phyloP scores from a whole-genome alignment of 1,284 basidiomycete genomes.

The Ganoderma lucidum region DNA sequence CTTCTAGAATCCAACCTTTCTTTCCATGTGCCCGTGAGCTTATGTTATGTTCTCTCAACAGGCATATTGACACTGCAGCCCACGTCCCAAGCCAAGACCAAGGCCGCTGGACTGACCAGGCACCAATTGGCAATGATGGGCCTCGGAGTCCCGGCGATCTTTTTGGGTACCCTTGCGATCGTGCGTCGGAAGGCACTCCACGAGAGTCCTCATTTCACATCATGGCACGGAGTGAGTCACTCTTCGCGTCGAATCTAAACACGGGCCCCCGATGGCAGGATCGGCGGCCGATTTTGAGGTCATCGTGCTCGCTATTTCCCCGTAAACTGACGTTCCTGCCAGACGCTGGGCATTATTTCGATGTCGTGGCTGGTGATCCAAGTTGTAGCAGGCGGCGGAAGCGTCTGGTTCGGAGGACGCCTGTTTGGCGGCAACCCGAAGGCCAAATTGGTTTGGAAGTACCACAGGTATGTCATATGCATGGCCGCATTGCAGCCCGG shows the following conservation, averaged over 20 bases:
- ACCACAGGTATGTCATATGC: conserved; percentile 62
- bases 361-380: conserved; percentile 65
- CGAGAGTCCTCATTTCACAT: conserved; percentile 59
- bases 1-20: background rate
- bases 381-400: conserved; percentile 63
- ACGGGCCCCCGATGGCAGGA: conserved; percentile 7
- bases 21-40: background rate
- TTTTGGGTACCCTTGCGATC: conserved; percentile 62
- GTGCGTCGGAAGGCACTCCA: conserved; percentile 60
- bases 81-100: conserved; percentile 70
- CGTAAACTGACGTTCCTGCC: conserved; percentile 10
- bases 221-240: conserved; percentile 72
- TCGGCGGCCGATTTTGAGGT: conserved; percentile 2
- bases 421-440: conserved; percentile 70
- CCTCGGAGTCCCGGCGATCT: conserved; percentile 60
- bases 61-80: conserved; percentile 82
- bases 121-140: conserved; percentile 68
- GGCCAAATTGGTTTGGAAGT: conserved; percentile 79
- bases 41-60: conserved; percentile 35
- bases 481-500: background rate
- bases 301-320: conserved; percentile 14
- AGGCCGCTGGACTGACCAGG: conserved; percentile 66
- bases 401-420: conserved; percentile 72
- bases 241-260: background rate
- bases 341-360: conserved; percentile 65